These are phyloP conservation scores for Peterozyma toletana DNA, from an alignment of 805 yeast species.

Conservation along the genomic window DNA sequence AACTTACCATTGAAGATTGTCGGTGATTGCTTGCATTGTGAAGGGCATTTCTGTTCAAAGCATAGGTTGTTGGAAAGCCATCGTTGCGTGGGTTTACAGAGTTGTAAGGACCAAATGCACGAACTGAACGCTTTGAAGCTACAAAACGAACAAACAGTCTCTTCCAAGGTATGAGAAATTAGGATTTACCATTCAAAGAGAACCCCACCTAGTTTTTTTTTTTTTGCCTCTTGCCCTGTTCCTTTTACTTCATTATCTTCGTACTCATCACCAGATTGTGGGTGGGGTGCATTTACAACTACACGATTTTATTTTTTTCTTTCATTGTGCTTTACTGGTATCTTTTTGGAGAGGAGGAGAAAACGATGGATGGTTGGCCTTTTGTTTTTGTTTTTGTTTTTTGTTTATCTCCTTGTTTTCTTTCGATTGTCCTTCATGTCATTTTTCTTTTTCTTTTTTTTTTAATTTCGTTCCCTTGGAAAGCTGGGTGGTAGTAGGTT, in stretches of 20 bases:
- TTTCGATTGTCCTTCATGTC: not conserved
- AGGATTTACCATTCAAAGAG: no score
- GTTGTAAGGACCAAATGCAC: slow-evolving; percentile 76
- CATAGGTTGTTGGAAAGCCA: slow-evolving; percentile 86
- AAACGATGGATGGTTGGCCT: not conserved
- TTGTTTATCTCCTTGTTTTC: not conserved
- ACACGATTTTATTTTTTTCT: not conserved
- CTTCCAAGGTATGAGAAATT: slow-evolving; percentile 47
- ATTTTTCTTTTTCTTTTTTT: not conserved
- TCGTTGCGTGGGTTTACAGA: slow-evolving; percentile 67
- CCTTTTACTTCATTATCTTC: not conserved
- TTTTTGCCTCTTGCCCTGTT: no score
- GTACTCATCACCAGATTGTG: not conserved
- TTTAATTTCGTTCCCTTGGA: no score
- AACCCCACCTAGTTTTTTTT: no score
- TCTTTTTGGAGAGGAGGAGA: not conserved
- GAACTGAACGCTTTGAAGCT: slow-evolving; percentile 79
- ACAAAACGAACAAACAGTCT: slow-evolving; percentile 78
- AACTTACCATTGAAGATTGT: slow-evolving; percentile 60
- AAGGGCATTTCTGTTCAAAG: slow-evolving; percentile 79
- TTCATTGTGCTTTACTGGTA: not conserved
- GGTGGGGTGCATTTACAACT: not conserved
- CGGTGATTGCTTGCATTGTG: slow-evolving; percentile 82
- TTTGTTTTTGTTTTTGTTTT: not conserved
- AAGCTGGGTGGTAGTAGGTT: no score